Percentiles rank a stretch among this genome's conserved stretches.
phyloP scores from a whole-genome alignment of 1,284 basidiomycete genomes.

The Phenoliferia sp. region DNA sequence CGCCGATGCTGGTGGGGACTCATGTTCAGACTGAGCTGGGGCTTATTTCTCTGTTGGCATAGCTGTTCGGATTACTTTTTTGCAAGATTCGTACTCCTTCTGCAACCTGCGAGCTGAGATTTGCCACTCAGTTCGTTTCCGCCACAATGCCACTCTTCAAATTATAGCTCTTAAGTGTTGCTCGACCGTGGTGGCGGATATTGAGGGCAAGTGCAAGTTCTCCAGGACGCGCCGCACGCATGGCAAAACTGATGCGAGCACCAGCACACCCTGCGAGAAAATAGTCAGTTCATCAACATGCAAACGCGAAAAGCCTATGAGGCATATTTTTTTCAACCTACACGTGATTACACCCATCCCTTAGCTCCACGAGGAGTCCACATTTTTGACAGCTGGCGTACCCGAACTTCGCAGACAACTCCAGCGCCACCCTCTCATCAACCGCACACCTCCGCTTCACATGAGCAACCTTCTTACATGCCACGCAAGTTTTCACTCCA shows the following conservation, averaged over 20 bases:
- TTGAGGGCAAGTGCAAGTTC: not conserved
- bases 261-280: not conserved
- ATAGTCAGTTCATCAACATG: not conserved
- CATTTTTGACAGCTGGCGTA: not conserved
- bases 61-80: not conserved
- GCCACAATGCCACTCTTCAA: not conserved
- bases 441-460: not conserved
- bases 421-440: not conserved
- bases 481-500: not conserved
- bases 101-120: not conserved
- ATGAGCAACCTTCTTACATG: not conserved
- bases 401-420: not conserved
- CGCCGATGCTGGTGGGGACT: slow-evolving; percentile 73
- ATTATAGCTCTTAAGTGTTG: not conserved
- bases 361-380: not conserved
- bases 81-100: not conserved
- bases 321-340: not conserved
- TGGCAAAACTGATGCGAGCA: not conserved
- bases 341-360: not conserved
- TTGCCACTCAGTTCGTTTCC: too few species aligned
- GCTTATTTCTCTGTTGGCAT: slow-evolving; percentile 1
- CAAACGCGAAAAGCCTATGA: not conserved
- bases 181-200: not conserved
- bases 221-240: not conserved
- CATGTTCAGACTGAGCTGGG: slow-evolving; percentile 60